Base-by-base conservation (phyloP, 192 early-diverging fungal genomes). In the Entomortierella parvispora region DNA sequence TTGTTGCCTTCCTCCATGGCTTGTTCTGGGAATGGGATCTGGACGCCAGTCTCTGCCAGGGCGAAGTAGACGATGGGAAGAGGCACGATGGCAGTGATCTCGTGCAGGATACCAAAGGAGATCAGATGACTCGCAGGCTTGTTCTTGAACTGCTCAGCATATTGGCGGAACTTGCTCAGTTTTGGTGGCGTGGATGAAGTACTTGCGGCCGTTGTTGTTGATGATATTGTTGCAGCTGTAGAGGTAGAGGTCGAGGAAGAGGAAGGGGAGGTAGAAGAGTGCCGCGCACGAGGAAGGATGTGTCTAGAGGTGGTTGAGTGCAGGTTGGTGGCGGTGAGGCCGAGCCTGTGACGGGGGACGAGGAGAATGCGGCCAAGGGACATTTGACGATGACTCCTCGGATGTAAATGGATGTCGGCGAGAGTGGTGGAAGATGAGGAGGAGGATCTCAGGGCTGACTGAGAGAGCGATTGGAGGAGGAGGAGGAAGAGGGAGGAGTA, bases 31-130 rank as follows among this genome's bases (percentile, higher is more conserved):
- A 95, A 79, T 3, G 92, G 91, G 7, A 91, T 82, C n/a, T 81
- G 62, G 5, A 90, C 26, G 7, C 85, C 85, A 18, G 82, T 85
- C 56, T 77, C 64, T 25, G 71, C 63, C 20, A 96, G 82, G 12
- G 79, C 54, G 60, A 86, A 91, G 76, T 95, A 97, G 20, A 95
- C 65, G 12, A 90, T 61, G 0, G 89, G 89, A 26, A 97, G 74
- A 9, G 94, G 96, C 1, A 90, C 79, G 25, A 97, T 79, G 2
- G 94, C 96, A 2, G 96, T 97, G 3, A 95, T 54, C 81, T 97
- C 94, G 74, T 97, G 96, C 25, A 97, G 84, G 17, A 96, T 62
- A 8, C 87, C 84, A 77, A 97, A 97, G 1, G 94, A 81, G 8
- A 86, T 82, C 18, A 92, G 59, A 63, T 93, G 88, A 52, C 87